Base-by-base conservation (phyloP, 208 protist genomes). In the Crithidia sp. region DNA sequence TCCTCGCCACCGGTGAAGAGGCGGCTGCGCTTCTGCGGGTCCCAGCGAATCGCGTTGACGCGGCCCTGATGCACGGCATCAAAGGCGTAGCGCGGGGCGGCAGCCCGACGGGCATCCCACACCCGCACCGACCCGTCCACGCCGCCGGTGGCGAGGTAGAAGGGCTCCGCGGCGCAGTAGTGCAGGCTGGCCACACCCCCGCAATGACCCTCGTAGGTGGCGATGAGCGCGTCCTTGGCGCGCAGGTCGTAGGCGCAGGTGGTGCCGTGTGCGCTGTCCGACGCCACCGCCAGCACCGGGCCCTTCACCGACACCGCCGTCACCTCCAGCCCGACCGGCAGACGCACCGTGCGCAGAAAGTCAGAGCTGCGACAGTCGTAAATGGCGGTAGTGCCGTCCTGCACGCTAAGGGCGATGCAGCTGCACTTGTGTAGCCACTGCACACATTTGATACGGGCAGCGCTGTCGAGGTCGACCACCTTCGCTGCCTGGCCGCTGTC, bases 381-480 rank as follows among this genome's bases (percentile, higher is more conserved):
- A 52, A 96, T 92, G 45, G 82, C 87, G 0, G 81, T 88, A 2
- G 79, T 85, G 68, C 85, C 87, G n/a, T 79, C 84, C 62, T 84
- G 60, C 4, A 88, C 77, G 57, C 81, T 83, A 47, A 94, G 67
- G 52, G 91, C 91, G 17, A 94, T 78, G 73, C 88, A 92, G 44
- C 80, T 73, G 76, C 87, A 93, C 70, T 82, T 84, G 65, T 96
- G 89, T 56, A 96, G 74, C 89, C 91, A 96, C 45, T 87, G 80
- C 41, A 96, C 79, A 49, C 86, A 83, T 12, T 73, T 53, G 53
- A 96, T 76, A 43, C 75, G 53, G 47, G 83, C 71, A 43, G 79
- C 69, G 45, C 60, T 78, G 59, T 89, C 83, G 58, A 96, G 74
- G 13, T 91, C 80, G 9, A 91, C 84, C 44, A 94, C 62, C 58